Percentiles rank a stretch among this genome's conserved stretches.
phyloP scores from a whole-genome alignment of 352 stramenopile species.

The Pythium dissotocum region DNA sequence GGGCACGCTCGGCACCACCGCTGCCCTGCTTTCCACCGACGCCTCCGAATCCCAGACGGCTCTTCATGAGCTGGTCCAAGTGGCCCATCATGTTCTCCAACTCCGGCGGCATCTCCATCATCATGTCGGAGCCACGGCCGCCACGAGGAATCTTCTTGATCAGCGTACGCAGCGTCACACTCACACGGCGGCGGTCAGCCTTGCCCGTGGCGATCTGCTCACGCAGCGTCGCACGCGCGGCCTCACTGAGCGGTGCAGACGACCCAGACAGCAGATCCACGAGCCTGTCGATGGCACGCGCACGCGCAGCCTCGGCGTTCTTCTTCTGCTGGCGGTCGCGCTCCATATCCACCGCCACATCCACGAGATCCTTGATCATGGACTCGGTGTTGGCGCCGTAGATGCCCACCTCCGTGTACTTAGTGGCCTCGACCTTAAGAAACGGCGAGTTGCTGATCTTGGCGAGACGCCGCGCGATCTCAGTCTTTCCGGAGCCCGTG shows the following conservation, averaged over 20 bases:
- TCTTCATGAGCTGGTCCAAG: slow-evolving; percentile 66
- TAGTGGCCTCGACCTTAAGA: slow-evolving; percentile 98
- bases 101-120: slow-evolving; percentile 85
- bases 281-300: slow-evolving; percentile 91
- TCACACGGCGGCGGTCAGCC: slow-evolving; percentile 53
- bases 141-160: slow-evolving; percentile 25
- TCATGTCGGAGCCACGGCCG: slow-evolving; percentile 47
- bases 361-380: slow-evolving; percentile 98
- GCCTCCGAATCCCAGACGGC: slow-evolving; percentile 37
- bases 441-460: slow-evolving; percentile 98
- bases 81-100: slow-evolving; percentile 84
- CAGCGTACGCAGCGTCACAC: slow-evolving; percentile 39
- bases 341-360: slow-evolving; percentile 94
- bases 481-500: slow-evolving; percentile 97
- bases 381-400: slow-evolving; percentile 98
- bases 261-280: slow-evolving; percentile 63
- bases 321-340: slow-evolving; percentile 73
- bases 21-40: slow-evolving; percentile 36
- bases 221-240: slow-evolving; percentile 45
- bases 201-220: slow-evolving; percentile 62
- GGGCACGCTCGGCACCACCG: slow-evolving; percentile 40
- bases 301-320: slow-evolving; percentile 81
- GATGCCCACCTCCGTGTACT: slow-evolving; percentile 99
- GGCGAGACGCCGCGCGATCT: slow-evolving; percentile 97
- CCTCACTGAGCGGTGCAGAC: slow-evolving; percentile 41